A percentile compares a stretch with the other conserved stretches of the same genome.
These are phyloP conservation scores for Chytriomyces sp. DNA, from an alignment of 192 early-diverging fungal species.

Conservation along the genomic window DNA sequence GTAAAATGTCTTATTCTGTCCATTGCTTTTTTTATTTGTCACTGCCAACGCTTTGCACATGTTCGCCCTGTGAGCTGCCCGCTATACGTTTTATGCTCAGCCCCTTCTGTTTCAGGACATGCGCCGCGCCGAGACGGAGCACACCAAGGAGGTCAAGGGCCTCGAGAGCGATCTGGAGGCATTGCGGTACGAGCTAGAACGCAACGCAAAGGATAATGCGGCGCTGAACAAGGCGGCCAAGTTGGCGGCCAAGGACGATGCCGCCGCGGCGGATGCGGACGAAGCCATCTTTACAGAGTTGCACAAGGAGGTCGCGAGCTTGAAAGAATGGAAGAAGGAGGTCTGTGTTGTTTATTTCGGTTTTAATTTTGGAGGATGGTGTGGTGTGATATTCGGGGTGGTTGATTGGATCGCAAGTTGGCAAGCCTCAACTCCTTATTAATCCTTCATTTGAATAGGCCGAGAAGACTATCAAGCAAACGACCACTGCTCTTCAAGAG, in stretches of 20 bases:
- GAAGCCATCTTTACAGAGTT: not conserved
- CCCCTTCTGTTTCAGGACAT: slow-evolving; percentile 38
- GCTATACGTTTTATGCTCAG: too few relatives aligned
- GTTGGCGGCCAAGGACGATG: not conserved
- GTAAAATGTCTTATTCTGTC: too few relatives aligned
- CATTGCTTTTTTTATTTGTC: too few relatives aligned
- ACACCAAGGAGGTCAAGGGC: slow-evolving; percentile 28
- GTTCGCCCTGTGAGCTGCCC: too few relatives aligned
- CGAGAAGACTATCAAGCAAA: slow-evolving; percentile 10
- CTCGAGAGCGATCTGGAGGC: slow-evolving; percentile 45
- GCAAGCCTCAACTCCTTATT: too few relatives aligned
- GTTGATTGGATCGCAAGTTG: not conserved
- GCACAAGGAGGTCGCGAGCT: not conserved
- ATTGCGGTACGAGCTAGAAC: slow-evolving; percentile 36
- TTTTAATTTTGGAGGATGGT: not conserved
- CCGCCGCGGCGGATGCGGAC: slow-evolving; percentile 1
- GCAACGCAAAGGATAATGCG: not conserved
- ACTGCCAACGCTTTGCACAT: too few relatives aligned
- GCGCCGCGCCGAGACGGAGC: slow-evolving; percentile 30
- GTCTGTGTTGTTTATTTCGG: not conserved
- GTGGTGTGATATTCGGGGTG: not conserved
- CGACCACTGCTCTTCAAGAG: slow-evolving; percentile 17
- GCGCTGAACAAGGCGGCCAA: not conserved
- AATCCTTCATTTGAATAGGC: not conserved
- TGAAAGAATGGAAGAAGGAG: slow-evolving; percentile 13